These are phyloP conservation scores for Exophiala sp. DNA, from an alignment of 2,329 filamentous ascomycete genomes.

Conservation along the genomic window DNA sequence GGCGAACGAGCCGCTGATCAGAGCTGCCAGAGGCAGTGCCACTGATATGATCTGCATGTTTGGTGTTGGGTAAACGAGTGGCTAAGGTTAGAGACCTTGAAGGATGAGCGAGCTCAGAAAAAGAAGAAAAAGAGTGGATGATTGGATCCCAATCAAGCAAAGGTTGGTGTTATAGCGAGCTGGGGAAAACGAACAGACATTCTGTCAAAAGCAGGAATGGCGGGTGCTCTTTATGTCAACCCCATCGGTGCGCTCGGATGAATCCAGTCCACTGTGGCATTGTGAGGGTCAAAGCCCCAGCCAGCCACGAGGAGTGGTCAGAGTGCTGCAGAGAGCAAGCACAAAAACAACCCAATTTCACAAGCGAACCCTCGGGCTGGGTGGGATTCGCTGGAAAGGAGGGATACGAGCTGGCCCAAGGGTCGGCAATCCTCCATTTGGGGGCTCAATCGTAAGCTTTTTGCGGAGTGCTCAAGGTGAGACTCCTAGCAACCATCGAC, in stretches of 20 bases:
- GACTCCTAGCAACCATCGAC: not conserved
- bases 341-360: conserved; percentile 6
- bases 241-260: conserved; percentile 4
- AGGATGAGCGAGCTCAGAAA: conserved; percentile 21
- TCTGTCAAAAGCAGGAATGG: conserved; percentile 4
- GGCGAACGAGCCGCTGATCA: conserved; percentile 25
- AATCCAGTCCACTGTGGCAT: conserved; percentile 2
- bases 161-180: conserved; percentile 15
- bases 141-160: conserved; percentile 28
- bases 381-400: not conserved
- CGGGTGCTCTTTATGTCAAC: conserved; percentile 20
- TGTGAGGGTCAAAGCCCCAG: conserved; percentile 6
- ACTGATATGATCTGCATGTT: conserved; percentile 25
- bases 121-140: conserved; percentile 23
- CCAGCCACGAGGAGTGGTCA: conserved; percentile 20
- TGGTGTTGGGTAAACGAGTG: conserved; percentile 24
- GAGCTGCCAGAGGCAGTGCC: conserved; percentile 25
- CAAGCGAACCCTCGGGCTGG: not conserved
- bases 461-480: not conserved
- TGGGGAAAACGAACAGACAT: conserved; percentile 6
- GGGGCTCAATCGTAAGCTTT: not conserved
- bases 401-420: too few species aligned
- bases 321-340: conserved; percentile 1
- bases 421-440: too few species aligned
- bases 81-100: conserved; percentile 26